Evolutionary conservation across 768 basidiomycete genomes (phyloP).

Genomic region (Candolleomyces eurysporus): DNA sequence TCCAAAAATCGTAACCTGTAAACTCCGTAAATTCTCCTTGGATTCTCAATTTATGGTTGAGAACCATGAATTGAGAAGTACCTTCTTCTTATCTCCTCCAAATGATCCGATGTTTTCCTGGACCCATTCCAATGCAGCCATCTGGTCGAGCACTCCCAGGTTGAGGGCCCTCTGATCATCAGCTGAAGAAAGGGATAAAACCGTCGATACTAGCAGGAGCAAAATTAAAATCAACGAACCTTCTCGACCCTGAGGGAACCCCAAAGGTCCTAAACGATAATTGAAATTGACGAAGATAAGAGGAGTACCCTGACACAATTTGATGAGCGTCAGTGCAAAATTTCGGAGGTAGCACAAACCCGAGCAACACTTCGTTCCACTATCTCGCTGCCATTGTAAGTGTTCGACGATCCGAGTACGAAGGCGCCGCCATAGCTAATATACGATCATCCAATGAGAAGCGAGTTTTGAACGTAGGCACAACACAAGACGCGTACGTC

Average conservation of each 20-base stretch:
- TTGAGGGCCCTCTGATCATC: slow-evolving; percentile 36
- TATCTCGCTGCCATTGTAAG: slow-evolving; percentile 31
- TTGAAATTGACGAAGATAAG: slow-evolving; percentile 40
- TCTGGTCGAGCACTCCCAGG: slow-evolving; percentile 45
- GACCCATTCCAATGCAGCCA: slow-evolving; percentile 51
- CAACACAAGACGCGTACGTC: slow-evolving; percentile 24
- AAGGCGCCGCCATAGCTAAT: slow-evolving; percentile 36
- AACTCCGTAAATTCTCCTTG: background rate
- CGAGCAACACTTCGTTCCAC: slow-evolving; percentile 36
- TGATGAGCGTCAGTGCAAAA: slow-evolving; percentile 12
- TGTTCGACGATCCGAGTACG: slow-evolving; percentile 21
- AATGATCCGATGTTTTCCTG: slow-evolving; percentile 58
- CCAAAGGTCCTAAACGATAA: slow-evolving; percentile 45
- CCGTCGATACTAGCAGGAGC: slow-evolving; percentile 29
- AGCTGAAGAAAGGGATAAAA: slow-evolving; percentile 20
- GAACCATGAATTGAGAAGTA: background rate
- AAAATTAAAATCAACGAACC: slow-evolving; percentile 26
- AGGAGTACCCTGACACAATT: slow-evolving; percentile 36
- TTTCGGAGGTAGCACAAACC: slow-evolving; percentile 19
- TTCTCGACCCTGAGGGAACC: slow-evolving; percentile 42
- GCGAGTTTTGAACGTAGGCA: slow-evolving; percentile 25
- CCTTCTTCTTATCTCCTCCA: slow-evolving; percentile 48
- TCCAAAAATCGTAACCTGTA: slow-evolving; percentile 37
- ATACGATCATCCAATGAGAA: slow-evolving; percentile 24
- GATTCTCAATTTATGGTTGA: no score